phyloP scores from a whole-genome alignment of 345 rosid genomes.

The Limnanthes douglasii region DNA sequence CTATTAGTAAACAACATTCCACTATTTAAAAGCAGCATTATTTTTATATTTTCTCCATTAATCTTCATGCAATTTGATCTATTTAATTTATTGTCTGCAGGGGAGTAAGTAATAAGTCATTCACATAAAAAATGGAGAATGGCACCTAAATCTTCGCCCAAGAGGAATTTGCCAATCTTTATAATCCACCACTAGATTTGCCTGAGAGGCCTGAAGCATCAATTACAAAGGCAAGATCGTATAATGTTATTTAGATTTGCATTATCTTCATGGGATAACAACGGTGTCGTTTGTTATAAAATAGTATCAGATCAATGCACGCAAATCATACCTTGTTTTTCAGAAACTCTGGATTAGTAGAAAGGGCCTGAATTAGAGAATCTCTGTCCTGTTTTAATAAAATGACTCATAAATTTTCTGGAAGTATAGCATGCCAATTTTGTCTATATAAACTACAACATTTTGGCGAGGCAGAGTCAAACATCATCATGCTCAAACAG shows the following conservation, averaged over 20 bases:
- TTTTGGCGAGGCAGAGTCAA: no score
- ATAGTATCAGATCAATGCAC: background rate
- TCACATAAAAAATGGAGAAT: conserved; percentile 1
- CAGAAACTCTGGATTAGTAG: conserved; percentile 81
- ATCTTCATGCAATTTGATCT: no score
- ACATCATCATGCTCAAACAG: no score
- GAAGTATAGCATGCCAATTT: no score
- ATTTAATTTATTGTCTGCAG: no score
- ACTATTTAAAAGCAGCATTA: background rate
- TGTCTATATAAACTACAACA: no score
- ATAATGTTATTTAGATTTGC: background rate
- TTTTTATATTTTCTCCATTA: no score
- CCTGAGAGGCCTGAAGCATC: conserved; percentile 49
- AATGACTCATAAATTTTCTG: no score
- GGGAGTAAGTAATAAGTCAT: no score
- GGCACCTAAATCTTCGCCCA: conserved; percentile 83
- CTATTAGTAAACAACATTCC: conserved; percentile 2
- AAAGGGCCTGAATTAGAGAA: conserved; percentile 64
- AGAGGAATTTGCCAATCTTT: conserved; percentile 98
- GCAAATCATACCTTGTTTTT: conserved; percentile 54
- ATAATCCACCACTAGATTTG: conserved; percentile 79
- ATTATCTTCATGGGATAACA: background rate
- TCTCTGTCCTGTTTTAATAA: conserved; percentile 62
- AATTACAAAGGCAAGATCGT: background rate
- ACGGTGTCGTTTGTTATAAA: background rate